Evolutionary conservation across 163 green algal genomes (phyloP), one percentile per base, ranked within the genome.

Genomic region (Scenedesmus sp.): DNA sequence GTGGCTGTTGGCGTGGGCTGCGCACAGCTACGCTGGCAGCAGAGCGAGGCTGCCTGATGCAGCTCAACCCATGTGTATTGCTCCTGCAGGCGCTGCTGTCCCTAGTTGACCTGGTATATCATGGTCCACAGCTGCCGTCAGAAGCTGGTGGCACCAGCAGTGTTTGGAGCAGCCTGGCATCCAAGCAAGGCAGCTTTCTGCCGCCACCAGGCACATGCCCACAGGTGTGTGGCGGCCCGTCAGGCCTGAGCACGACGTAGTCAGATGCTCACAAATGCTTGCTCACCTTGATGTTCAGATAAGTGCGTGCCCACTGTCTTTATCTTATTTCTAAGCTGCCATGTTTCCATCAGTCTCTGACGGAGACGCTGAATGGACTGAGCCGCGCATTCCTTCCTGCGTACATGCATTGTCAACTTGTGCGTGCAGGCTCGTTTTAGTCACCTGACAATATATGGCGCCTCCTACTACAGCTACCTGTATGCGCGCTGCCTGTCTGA

Each of bases 391-490:
- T 1, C 59, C 26, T 53, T 53, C 6, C 46, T 16, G 46, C 7
- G 46, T 10, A 7, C 33, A 12, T 83, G 37, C 26, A n/a, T 59
- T 35, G 2, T 12, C 10, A 4, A 68, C 53, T 68, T 42, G 70
- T 68, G 81, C 33, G 13, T 79, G 59, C 85, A 96, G 88, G 91
- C 92, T 24, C 92, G 97, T 26, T 96, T 98, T 72, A 90, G 81
- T 13, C 97, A 99, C 93, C 85, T 98, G 53, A 95, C 97, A 10
- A 95, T 96, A 44, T 98, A 99, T 85, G 96, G 95, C 4, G 95
- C 87, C 35, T 93, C 89, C 43, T 99, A 99, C 92, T 98, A 98
- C 88, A 93, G 92, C 37, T 99, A 99, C 92, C 83, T 97, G 3
- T 98, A 97, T 83, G 95, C 96, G 7, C 85, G 96, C 24, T 95